Percentiles rank a stretch among this genome's conserved stretches.
These are phyloP conservation scores for Nemania sp. DNA, from an alignment of 2,329 filamentous ascomycete species.

Conservation along the genomic window DNA sequence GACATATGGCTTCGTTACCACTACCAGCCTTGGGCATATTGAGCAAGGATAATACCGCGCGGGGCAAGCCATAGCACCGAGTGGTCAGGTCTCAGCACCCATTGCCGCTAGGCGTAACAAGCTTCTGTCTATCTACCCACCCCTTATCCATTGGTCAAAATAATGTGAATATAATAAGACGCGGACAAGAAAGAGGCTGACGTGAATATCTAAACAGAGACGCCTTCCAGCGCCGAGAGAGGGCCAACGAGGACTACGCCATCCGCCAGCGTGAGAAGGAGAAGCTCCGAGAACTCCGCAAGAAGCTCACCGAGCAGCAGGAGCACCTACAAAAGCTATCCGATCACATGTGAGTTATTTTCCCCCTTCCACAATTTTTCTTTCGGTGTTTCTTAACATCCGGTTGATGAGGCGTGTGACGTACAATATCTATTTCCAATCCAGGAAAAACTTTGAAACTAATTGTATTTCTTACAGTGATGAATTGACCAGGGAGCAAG, in stretches of 20 bases:
- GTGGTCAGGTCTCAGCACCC: neutral
- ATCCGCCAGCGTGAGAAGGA: slow-evolving; percentile 89
- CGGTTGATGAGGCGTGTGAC: too few species aligned
- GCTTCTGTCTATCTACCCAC: neutral
- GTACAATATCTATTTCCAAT: too few species aligned
- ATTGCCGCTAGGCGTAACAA: neutral
- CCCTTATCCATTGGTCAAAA: neutral
- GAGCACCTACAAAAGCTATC: slow-evolving; percentile 86
- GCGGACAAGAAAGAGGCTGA: slow-evolving; percentile 29
- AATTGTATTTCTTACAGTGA: slow-evolving; percentile 65
- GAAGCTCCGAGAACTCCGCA: slow-evolving; percentile 84
- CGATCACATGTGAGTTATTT: slow-evolving; percentile 79
- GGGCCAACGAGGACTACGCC: slow-evolving; percentile 85
- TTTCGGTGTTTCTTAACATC: neutral
- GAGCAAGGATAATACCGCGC: neutral
- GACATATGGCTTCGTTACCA: neutral
- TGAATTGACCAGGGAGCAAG: slow-evolving; percentile 78
- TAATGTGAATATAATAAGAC: neutral
- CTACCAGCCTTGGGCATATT: neutral
- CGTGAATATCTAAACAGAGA: slow-evolving; percentile 68
- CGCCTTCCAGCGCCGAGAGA: slow-evolving; percentile 91
- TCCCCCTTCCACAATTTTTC: neutral
- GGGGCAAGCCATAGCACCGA: neutral
- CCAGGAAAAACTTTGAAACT: too few species aligned
- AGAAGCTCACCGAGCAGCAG: slow-evolving; percentile 81